These are phyloP conservation scores for Nannizzia gypsea DNA, from an alignment of 2,329 filamentous ascomycete species.

Conservation along the genomic window DNA sequence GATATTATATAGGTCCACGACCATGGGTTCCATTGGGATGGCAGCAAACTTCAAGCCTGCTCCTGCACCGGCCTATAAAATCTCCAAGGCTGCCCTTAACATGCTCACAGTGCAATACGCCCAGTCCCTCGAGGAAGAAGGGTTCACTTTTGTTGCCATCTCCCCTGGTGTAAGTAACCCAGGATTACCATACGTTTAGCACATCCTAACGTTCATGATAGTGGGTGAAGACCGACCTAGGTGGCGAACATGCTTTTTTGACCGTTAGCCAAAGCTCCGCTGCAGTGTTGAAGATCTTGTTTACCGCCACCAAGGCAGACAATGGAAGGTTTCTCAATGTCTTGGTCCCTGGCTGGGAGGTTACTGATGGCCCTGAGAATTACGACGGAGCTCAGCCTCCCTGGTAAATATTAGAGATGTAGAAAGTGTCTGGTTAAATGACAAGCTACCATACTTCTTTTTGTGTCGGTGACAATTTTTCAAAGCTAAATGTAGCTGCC, in stretches of 20 bases:
- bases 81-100: slow-evolving; percentile 40
- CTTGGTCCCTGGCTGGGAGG: slow-evolving; percentile 23
- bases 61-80: slow-evolving; percentile 31
- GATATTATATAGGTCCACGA: slow-evolving; percentile 26
- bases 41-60: slow-evolving; percentile 14
- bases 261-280: slow-evolving; percentile 25
- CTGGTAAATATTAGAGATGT: slow-evolving; percentile 13
- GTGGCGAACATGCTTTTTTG: slow-evolving; percentile 29
- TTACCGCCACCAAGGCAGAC: slow-evolving; percentile 26
- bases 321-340: slow-evolving; percentile 39
- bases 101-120: slow-evolving; percentile 34
- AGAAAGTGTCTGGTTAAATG: no score
- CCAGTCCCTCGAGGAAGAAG: slow-evolving; percentile 23
- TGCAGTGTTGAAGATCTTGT: slow-evolving; percentile 34
- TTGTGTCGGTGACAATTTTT: no score
- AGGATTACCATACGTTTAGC: neutral
- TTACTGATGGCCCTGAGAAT: slow-evolving; percentile 21
- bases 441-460: no score
- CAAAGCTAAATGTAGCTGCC: neutral
- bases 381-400: slow-evolving; percentile 20
- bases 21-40: slow-evolving; percentile 31
- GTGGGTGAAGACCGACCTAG: slow-evolving; percentile 37
- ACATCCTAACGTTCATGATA: slow-evolving; percentile 12
- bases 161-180: slow-evolving; percentile 34
- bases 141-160: slow-evolving; percentile 34